Evolutionary conservation across 176 grass and related monocot species (phyloP).

Genomic region (Ampelocalamus luodianensis): DNA sequence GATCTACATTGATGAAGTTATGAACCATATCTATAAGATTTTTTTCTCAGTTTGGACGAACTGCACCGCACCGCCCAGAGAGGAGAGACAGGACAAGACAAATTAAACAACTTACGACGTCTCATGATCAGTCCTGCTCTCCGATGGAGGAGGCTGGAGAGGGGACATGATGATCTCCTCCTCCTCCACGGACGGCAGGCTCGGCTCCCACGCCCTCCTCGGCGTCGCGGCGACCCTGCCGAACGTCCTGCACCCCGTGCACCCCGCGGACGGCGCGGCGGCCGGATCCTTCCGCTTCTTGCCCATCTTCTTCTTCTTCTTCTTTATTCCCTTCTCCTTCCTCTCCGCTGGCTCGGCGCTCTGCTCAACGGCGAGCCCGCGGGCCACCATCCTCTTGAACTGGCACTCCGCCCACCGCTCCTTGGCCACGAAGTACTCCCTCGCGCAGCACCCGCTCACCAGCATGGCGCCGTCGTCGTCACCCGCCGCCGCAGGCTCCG

Average conservation of each 20-base stretch:
- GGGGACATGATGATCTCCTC: conserved; percentile 7
- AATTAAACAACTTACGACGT: not conserved
- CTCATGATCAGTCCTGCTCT: not conserved
- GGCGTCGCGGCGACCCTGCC: not conserved
- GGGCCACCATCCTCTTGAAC: conserved; percentile 22
- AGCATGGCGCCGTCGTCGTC: not conserved
- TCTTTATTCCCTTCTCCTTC: not conserved
- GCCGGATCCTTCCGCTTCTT: not conserved
- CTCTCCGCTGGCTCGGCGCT: not conserved
- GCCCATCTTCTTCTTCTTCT: not conserved
- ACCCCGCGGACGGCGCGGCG: not conserved
- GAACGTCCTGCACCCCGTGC: too few relatives aligned
- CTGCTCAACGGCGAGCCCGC: conserved; percentile 29
- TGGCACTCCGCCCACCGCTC: conserved; percentile 44
- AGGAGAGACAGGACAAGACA: too few relatives aligned
- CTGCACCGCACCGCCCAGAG: not conserved
- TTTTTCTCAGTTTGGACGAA: too few relatives aligned
- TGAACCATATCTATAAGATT: too few relatives aligned
- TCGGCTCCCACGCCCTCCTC: conserved; percentile 55
- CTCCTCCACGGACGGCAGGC: conserved; percentile 53
- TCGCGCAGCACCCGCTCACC: conserved; percentile 29
- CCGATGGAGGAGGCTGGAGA: not conserved
- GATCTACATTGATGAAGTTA: too few relatives aligned
- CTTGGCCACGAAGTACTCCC: conserved; percentile 31
- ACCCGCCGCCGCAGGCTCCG: not conserved